A percentile compares a stretch with the other conserved stretches of the same genome.
phyloP scores from a whole-genome alignment of 768 basidiomycete species.

The Amanita exitialis region DNA sequence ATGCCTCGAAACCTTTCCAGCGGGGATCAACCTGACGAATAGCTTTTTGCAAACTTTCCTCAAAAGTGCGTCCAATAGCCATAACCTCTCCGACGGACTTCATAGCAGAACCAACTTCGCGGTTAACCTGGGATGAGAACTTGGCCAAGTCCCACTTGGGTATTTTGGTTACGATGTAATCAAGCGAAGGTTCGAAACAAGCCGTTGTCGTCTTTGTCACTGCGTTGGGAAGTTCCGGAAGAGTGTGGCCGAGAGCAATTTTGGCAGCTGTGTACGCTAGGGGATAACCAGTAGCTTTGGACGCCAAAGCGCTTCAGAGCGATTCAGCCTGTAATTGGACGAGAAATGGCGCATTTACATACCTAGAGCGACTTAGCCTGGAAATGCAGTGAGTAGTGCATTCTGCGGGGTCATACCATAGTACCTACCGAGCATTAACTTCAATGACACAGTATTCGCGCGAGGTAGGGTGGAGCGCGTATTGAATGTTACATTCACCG shows the following conservation, averaged over 20 bases:
- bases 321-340: background rate
- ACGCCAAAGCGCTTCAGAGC: slow-evolving; percentile 75
- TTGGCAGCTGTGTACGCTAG: slow-evolving; percentile 99
- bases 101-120: slow-evolving; percentile 95
- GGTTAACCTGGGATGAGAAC: slow-evolving; percentile 88
- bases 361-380: slow-evolving; percentile 76
- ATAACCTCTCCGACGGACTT: slow-evolving; percentile 99
- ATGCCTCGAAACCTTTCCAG: slow-evolving; percentile 96
- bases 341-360: slow-evolving; percentile 9
- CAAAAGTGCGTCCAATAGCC: slow-evolving; percentile 98
- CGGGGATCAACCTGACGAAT: slow-evolving; percentile 96
- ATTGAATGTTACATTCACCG: slow-evolving; percentile 97
- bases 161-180: slow-evolving; percentile 99
- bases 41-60: slow-evolving; percentile 97
- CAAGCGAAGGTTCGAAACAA: slow-evolving; percentile 96
- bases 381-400: slow-evolving; percentile 2
- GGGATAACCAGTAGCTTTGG: slow-evolving; percentile 98
- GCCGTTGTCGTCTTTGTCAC: slow-evolving; percentile 99
- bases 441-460: slow-evolving; percentile 98
- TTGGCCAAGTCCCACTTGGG: slow-evolving; percentile 99
- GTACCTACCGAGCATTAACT: slow-evolving; percentile 78
- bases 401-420: slow-evolving; percentile 2
- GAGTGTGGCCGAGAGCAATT: slow-evolving; percentile 93
- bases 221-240: slow-evolving; percentile 96
- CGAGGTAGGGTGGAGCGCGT: slow-evolving; percentile 88